phyloP scores from a whole-genome alignment of 768 basidiomycete species.

The Fibroporia radiculosa region DNA sequence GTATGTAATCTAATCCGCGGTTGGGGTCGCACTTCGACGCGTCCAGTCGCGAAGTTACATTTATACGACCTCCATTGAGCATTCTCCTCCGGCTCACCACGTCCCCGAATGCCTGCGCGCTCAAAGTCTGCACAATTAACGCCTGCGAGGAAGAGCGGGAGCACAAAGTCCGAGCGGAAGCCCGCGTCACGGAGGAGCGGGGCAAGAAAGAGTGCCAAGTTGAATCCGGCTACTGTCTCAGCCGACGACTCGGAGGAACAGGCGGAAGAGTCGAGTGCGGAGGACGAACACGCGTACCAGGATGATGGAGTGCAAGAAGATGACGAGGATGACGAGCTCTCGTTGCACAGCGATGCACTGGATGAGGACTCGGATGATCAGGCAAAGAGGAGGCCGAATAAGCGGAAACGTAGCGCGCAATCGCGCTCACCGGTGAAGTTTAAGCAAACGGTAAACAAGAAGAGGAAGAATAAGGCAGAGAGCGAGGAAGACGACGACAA shows the following conservation, averaged over 20 bases:
- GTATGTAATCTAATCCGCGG: no score
- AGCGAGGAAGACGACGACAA: conserved; percentile 37
- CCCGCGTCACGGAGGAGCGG: neutral
- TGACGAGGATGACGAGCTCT: conserved; percentile 11
- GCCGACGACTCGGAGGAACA: neutral
- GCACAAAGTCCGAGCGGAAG: neutral
- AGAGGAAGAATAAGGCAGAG: conserved; percentile 27
- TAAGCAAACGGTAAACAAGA: conserved; percentile 8
- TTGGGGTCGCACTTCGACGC: no score
- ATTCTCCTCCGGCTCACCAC: neutral
- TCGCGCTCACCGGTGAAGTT: conserved; percentile 3
- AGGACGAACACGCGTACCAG: neutral
- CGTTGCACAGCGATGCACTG: conserved; percentile 14
- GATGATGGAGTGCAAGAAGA: conserved; percentile 1
- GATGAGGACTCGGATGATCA: conserved; percentile 21
- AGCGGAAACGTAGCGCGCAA: conserved; percentile 21
- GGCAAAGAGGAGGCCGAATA: conserved; percentile 11
- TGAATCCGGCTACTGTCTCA: neutral
- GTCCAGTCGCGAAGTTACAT: no score
- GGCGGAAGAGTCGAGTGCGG: neutral
- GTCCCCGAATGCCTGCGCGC: neutral
- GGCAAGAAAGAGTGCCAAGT: neutral
- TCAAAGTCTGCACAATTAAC: neutral
- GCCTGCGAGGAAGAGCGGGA: neutral
- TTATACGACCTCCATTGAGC: no score